Evolutionary conservation across 257 asterid species (phyloP), one percentile per base, ranked within the genome.

Genomic region (Solanum arcanum): DNA sequence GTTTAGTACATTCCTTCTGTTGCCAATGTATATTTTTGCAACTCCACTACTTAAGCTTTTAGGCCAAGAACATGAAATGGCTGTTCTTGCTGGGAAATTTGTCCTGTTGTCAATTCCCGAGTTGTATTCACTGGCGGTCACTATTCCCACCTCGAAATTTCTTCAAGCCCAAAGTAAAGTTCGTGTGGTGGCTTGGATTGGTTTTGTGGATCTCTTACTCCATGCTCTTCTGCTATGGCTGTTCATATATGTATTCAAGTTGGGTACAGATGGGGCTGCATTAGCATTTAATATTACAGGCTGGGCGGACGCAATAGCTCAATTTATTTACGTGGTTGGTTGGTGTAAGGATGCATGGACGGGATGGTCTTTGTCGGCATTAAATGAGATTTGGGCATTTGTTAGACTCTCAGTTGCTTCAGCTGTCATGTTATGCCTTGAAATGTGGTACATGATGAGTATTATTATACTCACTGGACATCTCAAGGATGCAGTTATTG

Each of bases 341-440:
- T 94, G 98, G 96, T 95, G 99, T 78, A 91, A 91, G 89, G 99
- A 96, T 20, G 97, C 98, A 13, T 96, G 99, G 99, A 93, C 80
- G 25, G 99, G 98, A 20, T 93, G 93, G 88, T 94, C 98, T 3
- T 64, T 83, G 90, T 52, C 89, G 0, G 96, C 98, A 0, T 95
- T 96, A 56, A 89, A 85, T 27, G 98, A 96, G 52, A 93, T 96
- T 1, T 91, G 98, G 96, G 92, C 94, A 0, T 95, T 96, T 78
- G 96, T 95, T 69, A 92, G 95, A 92, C 95, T 96, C 5, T 96
- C 99, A 1, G 83, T 96, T 41, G 97, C 97, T 1, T 95, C 99
- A 10, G 98, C 99, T 35, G 91, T 93, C 42, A 96, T 96, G 99
- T 44, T 95, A 77, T 96, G 98, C 89, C 88, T 96, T 62, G 99